These are phyloP conservation scores for Inga oerstediana DNA, from an alignment of 306 rosid species.

Conservation along the genomic window DNA sequence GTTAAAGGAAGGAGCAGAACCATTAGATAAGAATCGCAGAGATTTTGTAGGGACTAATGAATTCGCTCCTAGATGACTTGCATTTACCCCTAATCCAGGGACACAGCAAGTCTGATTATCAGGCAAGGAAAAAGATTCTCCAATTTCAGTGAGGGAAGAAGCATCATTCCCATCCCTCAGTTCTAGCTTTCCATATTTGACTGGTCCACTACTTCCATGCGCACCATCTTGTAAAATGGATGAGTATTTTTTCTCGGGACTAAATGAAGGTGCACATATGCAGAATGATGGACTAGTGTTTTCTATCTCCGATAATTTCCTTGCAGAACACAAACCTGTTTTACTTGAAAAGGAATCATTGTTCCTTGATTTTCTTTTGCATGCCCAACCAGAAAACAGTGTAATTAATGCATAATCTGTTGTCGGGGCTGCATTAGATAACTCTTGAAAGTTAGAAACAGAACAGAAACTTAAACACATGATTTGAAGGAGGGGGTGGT, in stretches of 20 bases:
- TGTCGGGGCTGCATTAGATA: conserved; percentile 62
- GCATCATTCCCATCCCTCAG: conserved; percentile 39
- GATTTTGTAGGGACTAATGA: conserved; percentile 55
- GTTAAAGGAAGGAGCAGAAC: conserved; percentile 43
- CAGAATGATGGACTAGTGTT: conserved; percentile 40
- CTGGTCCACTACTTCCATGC: conserved; percentile 33
- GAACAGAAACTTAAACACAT: neutral
- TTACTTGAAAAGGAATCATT: conserved; percentile 54
- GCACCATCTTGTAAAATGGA: conserved; percentile 33
- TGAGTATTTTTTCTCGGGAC: conserved; percentile 25
- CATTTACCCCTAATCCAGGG: conserved; percentile 73
- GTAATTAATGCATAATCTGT: conserved; percentile 68
- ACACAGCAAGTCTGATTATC: conserved; percentile 62
- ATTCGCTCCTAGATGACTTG: conserved; percentile 53
- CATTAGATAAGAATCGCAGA: conserved; percentile 62
- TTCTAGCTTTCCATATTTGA: conserved; percentile 28
- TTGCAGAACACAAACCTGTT: conserved; percentile 53
- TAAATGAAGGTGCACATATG: conserved; percentile 38
- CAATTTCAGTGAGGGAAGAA: conserved; percentile 27
- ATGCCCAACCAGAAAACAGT: conserved; percentile 80
- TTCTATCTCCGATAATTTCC: conserved; percentile 46
- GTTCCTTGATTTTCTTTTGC: conserved; percentile 61
- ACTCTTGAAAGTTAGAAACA: conserved; percentile 23
- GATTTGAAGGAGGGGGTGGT: neutral
- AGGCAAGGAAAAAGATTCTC: conserved; percentile 34